phyloP scores from a whole-genome alignment of 306 rosid genomes.

The Corylus heterophylla region DNA sequence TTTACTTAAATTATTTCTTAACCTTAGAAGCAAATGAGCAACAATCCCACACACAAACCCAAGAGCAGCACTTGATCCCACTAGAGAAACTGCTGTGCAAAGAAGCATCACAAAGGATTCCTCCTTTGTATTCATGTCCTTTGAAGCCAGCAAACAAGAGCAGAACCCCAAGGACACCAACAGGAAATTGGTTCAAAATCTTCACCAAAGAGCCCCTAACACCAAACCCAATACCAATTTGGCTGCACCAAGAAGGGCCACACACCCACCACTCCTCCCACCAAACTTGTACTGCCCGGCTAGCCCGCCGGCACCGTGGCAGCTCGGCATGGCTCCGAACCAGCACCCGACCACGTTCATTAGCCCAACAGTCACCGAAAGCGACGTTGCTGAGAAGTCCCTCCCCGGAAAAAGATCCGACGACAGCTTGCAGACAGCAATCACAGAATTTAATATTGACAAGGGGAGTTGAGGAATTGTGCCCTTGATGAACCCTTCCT shows the following conservation, averaged over 20 bases:
- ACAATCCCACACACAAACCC: conserved; percentile 58
- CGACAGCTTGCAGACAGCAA: conserved; percentile 65
- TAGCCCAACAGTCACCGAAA: conserved; percentile 75
- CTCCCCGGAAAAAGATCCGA: conserved; percentile 64
- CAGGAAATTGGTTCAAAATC: conserved; percentile 55
- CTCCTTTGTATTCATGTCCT: conserved; percentile 65
- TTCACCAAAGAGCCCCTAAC: conserved; percentile 58
- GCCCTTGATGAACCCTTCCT: conserved; percentile 70
- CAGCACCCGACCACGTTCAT: conserved; percentile 79
- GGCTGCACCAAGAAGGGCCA: conserved; percentile 65
- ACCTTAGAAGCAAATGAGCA: not conserved
- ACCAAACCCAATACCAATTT: conserved; percentile 61
- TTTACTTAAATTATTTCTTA: too few relatives aligned
- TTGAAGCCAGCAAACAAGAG: conserved; percentile 65
- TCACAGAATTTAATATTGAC: conserved; percentile 67
- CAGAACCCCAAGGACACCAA: conserved; percentile 66
- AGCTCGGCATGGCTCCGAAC: conserved; percentile 82
- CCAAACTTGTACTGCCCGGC: conserved; percentile 89
- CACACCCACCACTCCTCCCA: conserved; percentile 84
- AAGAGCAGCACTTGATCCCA: conserved; percentile 68
- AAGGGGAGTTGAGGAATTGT: conserved; percentile 77
- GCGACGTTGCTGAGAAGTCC: conserved; percentile 60
- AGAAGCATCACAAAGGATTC: conserved; percentile 64
- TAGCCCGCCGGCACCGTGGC: conserved; percentile 84
- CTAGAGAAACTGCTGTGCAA: conserved; percentile 57